Evolutionary conservation across 352 stramenopile species (phyloP), one percentile per base, ranked within the genome.

Genomic region (Halophytophthora batemanensis): DNA sequence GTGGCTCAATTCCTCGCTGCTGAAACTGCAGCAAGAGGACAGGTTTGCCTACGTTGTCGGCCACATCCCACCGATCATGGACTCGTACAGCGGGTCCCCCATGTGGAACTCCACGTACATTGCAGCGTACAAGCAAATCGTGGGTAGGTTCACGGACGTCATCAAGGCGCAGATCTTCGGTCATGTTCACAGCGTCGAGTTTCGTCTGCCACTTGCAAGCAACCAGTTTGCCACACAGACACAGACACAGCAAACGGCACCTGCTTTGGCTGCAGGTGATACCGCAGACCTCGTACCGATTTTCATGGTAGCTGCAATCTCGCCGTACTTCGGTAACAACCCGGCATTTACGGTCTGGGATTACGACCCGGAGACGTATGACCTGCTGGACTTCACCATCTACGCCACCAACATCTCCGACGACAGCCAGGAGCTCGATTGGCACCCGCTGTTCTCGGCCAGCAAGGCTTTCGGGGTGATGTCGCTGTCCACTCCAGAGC

Each of bases 171-270:
- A 93, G 63, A 66, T 98, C 45, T 98, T 95, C 76, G 91, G 86
- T 7, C 91, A 98, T 71, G 73, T 96, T 2, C 89, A 98, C 67
- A 87, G 75, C 22, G 63, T 96, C 57, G 91, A 98, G 69, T 93
- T 96, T 59, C 86, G 91, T 14, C 46, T 88, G 3, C 69, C 77
- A 8, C 50, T 74, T 10, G 49, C 56, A 6, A n/a, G 10, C 36
- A 6, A 58, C 65, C 23, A 59, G 43, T 36, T 42, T 35, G 47
- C 35, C 29, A n/a, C 47, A 51, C 22, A 44, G 5, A 28, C 14
- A 15, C 23, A 47, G 25, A 58, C 18, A 12, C 33, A 13, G 19
- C 50, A 53, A 37, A 63, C 40, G 12, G 53, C 53, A 18, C 42
- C 14, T 14, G 44, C 43, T n/a, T 50, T 53, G 10, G 39, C 42